Base-by-base conservation (phyloP, 495 filamentous ascomycete species). In the Lasiosphaeria hispida region DNA sequence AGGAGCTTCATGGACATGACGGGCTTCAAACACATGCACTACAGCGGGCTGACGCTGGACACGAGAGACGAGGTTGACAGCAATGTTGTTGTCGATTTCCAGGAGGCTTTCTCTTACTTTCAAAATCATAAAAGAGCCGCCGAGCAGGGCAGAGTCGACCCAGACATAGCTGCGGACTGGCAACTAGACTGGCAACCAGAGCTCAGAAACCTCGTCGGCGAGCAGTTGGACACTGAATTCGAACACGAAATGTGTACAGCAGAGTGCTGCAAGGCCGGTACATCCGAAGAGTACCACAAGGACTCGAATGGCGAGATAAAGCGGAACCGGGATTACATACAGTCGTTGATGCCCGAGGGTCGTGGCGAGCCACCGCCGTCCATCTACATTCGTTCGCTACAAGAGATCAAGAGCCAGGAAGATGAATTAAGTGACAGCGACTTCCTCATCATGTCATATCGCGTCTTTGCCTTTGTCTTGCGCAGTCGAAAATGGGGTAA, bases 401-500 rank as follows among this genome's bases (percentile, higher is more conserved):
- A 48, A 11, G 58, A 60, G n/a, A 43, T 58, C 37, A 60, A 45
- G 13, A 6, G 33, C 10, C 6, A 23, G 4, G 61, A 53, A 19
- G 38, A 55, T 30, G 54, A 41, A 0, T 10, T 76, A 1, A 55
- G 45, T 1, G 71, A 75, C 7, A 67, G 71, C 9, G 69, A 77
- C 10, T 53, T 64, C 10, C 15, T 77, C 14, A 70, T 80, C 23
- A 68, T 79, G 60, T 65, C 73, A 0, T 68, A 74, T 36, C 64
- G 72, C 1, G 70, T 77, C 10, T 76, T 75, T 65, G 77, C 66
- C 0, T 79, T 78, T 42, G 61, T 76, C 1, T 58, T 80, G 0
- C 69, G 75, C 4, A 74, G 41, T 36, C 66, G 78, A 9, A 76
- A 66, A 57, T 80, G 76, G 78, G 69, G 69, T n/a, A n/a, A n/a